Evolutionary conservation across 169 alveolate genomes (phyloP), one percentile per base, ranked within the genome.

Genomic region (Toxoplasma gondii): DNA sequence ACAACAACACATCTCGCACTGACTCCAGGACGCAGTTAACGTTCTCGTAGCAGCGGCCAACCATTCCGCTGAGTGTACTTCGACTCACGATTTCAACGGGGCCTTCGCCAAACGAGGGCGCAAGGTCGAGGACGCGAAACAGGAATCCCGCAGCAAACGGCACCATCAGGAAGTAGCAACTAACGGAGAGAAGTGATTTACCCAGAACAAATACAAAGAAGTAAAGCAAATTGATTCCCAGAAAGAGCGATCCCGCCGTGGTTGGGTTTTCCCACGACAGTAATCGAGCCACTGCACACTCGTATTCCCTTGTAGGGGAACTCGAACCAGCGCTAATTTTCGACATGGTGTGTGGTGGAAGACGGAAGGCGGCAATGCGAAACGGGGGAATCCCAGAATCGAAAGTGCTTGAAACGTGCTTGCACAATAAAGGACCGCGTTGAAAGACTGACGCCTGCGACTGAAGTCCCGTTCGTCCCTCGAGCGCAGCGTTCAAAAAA

Each of bases 131-230:
- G 16, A 90, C 88, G 70, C 82, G 81, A 16, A 92, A 84, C 87
- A 92, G 58, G 44, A 82, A n/a, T 22, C 94, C 94, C 38, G 82
- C 91, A 69, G 88, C 82, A 9, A 92, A 88, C 27, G 94, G 94
- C 10, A 90, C 91, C 12, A 92, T 53, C 58, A 70, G 58, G 69
- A 92, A 67, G 92, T 92, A 92, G 92, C 94, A 92, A 44, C 83
- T 53, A 10, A 92, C 70, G 36, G 94, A 92, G 67, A 92, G 91
- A 83, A 92, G 44, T 80, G 91, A 81, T 82, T 92, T 92, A 5
- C 94, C 86, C 94, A 92, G 67, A 22, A 90, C 94, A 38, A 92
- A 92, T 38, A 92, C 94, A 54, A 92, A 84, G 87, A 92, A 92
- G 67, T 92, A 92, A 19, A 92, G 38, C 80, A 92, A 87, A 87